Evolutionary conservation across 495 filamentous ascomycete genomes (phyloP).

Genomic region (Wilcoxina mikolae): DNA sequence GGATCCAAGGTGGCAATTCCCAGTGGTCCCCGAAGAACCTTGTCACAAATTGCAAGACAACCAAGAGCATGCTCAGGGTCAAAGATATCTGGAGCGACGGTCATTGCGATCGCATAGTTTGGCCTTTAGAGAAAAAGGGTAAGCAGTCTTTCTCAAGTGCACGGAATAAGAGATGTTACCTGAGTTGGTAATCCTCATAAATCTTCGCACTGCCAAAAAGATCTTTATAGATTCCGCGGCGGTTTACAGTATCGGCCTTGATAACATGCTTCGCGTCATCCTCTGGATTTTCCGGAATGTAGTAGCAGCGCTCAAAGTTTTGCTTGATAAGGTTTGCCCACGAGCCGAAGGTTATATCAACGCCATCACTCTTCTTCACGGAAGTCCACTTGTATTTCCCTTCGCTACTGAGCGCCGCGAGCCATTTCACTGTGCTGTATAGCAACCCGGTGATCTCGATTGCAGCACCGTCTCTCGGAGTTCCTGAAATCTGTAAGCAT

Average conservation of each 20-base stretch:
- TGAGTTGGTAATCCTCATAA: slow-evolving; percentile 94
- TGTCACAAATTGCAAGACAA: slow-evolving; percentile 65
- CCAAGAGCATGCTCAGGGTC: slow-evolving; percentile 55
- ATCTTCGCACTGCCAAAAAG: slow-evolving; percentile 73
- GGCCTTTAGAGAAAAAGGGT: slow-evolving; percentile 24
- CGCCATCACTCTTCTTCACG: slow-evolving; percentile 47
- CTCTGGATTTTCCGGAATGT: slow-evolving; percentile 50
- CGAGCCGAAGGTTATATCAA: slow-evolving; percentile 52
- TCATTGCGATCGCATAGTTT: slow-evolving; percentile 95
- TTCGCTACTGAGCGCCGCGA: slow-evolving; percentile 46
- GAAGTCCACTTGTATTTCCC: slow-evolving; percentile 56
- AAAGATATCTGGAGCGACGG: slow-evolving; percentile 81
- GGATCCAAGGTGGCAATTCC: slow-evolving; percentile 97
- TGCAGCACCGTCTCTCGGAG: slow-evolving; percentile 86
- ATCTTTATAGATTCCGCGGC: slow-evolving; percentile 96
- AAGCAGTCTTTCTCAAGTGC: background rate
- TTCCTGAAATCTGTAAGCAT: slow-evolving; percentile 36
- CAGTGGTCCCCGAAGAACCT: slow-evolving; percentile 63
- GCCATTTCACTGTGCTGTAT: slow-evolving; percentile 78
- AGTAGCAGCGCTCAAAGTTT: slow-evolving; percentile 86
- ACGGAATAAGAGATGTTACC: too few species aligned
- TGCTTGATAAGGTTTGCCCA: slow-evolving; percentile 72
- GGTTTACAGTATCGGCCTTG: slow-evolving; percentile 62
- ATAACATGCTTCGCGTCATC: slow-evolving; percentile 67
- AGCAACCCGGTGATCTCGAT: slow-evolving; percentile 87